Conservation (phyloP, 495 filamentous ascomycete genomes). For the Saxophila tyrrhenica region DNA sequence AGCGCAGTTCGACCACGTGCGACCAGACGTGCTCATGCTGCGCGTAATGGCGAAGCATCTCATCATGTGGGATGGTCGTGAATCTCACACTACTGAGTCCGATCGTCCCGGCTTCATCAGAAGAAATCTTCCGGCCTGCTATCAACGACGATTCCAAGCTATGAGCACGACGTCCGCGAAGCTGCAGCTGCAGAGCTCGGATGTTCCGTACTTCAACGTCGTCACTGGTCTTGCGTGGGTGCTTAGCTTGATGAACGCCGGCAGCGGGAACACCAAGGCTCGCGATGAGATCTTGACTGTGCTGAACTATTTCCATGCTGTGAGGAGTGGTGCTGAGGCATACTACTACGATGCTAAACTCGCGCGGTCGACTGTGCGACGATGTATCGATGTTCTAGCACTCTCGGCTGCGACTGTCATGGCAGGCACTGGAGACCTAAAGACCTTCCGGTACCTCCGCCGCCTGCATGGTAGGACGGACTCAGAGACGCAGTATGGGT, state of each 20-base stretch:
- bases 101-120: conserved; percentile 63
- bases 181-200: conserved; percentile 50
- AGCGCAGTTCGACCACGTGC: conserved; percentile 86
- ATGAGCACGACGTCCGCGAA: conserved; percentile 38
- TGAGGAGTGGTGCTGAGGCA: conserved; percentile 57
- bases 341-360: conserved; percentile 69
- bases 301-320: conserved; percentile 68
- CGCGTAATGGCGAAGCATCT: conserved; percentile 83
- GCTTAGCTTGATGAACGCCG: conserved; percentile 74
- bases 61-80: conserved; percentile 84
- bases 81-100: conserved; percentile 12
- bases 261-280: conserved; percentile 59
- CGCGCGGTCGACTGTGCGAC: conserved; percentile 67
- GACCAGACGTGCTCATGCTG: conserved; percentile 84
- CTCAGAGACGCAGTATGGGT: conserved; percentile 75
- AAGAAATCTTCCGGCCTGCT: conserved; percentile 55
- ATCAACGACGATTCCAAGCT: conserved; percentile 39
- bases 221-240: conserved; percentile 77
- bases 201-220: conserved; percentile 90
- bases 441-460: conserved; percentile 78
- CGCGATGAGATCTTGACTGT: conserved; percentile 75
- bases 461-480: conserved; percentile 82
- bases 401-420: conserved; percentile 79
- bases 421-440: conserved; percentile 87
- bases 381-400: conserved; percentile 78